phyloP scores from a whole-genome alignment of 371 early-diverging fungal genomes.

The Mortierella sp. region DNA sequence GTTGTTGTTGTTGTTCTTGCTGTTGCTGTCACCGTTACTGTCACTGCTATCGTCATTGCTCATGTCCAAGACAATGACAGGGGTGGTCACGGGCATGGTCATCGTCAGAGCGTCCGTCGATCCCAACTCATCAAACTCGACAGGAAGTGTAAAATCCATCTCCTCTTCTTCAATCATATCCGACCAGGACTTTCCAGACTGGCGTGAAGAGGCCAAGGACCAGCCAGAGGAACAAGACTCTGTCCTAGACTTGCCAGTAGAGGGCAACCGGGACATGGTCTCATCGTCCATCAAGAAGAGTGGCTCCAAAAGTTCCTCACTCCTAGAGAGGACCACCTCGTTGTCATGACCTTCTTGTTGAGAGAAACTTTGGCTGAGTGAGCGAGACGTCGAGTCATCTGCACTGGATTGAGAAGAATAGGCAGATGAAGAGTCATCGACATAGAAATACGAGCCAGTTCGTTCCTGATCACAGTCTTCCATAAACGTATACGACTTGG shows the following conservation, averaged over 20 bases:
- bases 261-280: slow-evolving; percentile 18
- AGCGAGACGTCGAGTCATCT: background rate
- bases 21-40: slow-evolving; percentile 2
- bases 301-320: too few relatives aligned
- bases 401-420: background rate
- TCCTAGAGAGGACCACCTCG: too few relatives aligned
- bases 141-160: slow-evolving; percentile 53
- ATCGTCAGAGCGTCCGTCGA: background rate
- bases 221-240: slow-evolving; percentile 40
- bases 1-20: slow-evolving; percentile 4
- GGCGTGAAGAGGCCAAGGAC: slow-evolving; percentile 29
- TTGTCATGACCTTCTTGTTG: too few relatives aligned
- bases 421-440: slow-evolving; percentile 11
- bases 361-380: too few relatives aligned
- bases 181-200: slow-evolving; percentile 49
- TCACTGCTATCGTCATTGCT: slow-evolving; percentile 1
- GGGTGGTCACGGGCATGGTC: background rate
- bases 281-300: slow-evolving; percentile 48
- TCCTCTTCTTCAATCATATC: slow-evolving; percentile 53
- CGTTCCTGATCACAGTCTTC: slow-evolving; percentile 30
- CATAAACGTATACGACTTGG: slow-evolving; percentile 16
- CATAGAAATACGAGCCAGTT: slow-evolving; percentile 21
- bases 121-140: slow-evolving; percentile 42
- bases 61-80: background rate
- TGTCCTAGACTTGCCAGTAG: background rate